phyloP scores from a whole-genome alignment of 768 basidiomycete species.

The Amanita subjunquillea region DNA sequence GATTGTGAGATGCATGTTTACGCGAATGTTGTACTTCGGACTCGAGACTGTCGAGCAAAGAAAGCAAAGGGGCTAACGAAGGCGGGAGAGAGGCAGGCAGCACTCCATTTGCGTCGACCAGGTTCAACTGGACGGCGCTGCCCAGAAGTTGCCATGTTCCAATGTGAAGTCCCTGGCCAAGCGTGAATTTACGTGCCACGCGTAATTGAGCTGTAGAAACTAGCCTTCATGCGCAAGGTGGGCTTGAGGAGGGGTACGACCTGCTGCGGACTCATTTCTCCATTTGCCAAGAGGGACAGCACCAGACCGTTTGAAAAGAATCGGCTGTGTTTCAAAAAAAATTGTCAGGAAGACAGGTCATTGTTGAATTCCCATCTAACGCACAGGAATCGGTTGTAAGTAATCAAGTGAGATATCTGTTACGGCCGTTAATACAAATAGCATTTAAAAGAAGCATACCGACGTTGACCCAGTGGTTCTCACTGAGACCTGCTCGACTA shows the following conservation, averaged over 20 bases:
- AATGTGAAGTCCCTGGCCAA: constrained; percentile 52
- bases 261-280: constrained; percentile 58
- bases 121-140: constrained; percentile 50
- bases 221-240: constrained; percentile 67
- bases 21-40: background rate
- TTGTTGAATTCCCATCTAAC: constrained; percentile 12
- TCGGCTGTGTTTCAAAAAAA: constrained; percentile 35
- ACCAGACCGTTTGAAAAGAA: constrained; percentile 85
- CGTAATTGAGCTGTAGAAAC: background rate
- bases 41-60: background rate
- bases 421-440: background rate
- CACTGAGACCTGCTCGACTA: constrained; percentile 68
- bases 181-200: background rate
- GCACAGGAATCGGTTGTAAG: constrained; percentile 87
- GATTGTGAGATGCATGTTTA: constrained; percentile 2
- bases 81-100: constrained; percentile 12
- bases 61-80: background rate
- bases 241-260: constrained; percentile 73
- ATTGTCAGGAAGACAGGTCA: background rate
- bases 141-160: constrained; percentile 67
- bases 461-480: constrained; percentile 84
- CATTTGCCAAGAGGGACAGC: constrained; percentile 76
- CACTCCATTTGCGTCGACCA: constrained; percentile 45
- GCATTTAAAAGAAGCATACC: constrained; percentile 14
- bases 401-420: constrained; percentile 77